Base-by-base conservation (phyloP, 257 asterid genomes). In the Solanum paucissectum region DNA sequence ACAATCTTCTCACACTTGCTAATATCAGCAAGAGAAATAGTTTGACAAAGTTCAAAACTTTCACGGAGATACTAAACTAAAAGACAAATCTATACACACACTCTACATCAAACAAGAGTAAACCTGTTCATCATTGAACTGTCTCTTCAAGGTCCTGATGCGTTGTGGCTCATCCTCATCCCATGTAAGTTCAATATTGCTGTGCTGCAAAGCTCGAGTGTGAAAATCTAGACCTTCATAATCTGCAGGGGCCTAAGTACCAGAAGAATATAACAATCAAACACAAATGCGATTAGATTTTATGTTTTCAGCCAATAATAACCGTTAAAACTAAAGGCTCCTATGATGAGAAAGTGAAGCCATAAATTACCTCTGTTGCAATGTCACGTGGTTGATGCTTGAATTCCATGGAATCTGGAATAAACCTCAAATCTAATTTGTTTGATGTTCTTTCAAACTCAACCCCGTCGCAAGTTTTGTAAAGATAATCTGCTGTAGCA, bases 111-210 rank as follows among this genome's bases (percentile, higher is more conserved):
- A 71, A 71, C 79, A 12, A 83, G 86, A 60, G 90, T 82, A 88
- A 88, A 96, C 99, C 96, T 97, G 98, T 42, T 93, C 94, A 83
- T 93, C 93, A 73, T 93, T 91, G 87, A 96, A 91, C 86, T 95
- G 92, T 87, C 95, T 88, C 91, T 93, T 96, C 90, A 95, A 89
- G 75, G 93, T 92, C 93, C 91, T 93, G 66, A 88, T 77, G 36
- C 98, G 98, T 52, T 93, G 96, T 42, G 98, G 99, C 89, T 95
- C 99, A 92, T 97, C 99, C 88, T 96, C 99, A 92, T 96, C 99
- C 98, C 99, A 96, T 55, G 98, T 94, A 90, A 94, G 92, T 38
- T 94, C 89, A 90, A 97, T 88, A 88, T 95, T 93, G 90, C 99
- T 96, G 32, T 95, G 98, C 89, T 95, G 98, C 91, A 97, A 91